Conservation (phyloP, 2,329 filamentous ascomycete species). For the Blumeriella jaapii region DNA sequence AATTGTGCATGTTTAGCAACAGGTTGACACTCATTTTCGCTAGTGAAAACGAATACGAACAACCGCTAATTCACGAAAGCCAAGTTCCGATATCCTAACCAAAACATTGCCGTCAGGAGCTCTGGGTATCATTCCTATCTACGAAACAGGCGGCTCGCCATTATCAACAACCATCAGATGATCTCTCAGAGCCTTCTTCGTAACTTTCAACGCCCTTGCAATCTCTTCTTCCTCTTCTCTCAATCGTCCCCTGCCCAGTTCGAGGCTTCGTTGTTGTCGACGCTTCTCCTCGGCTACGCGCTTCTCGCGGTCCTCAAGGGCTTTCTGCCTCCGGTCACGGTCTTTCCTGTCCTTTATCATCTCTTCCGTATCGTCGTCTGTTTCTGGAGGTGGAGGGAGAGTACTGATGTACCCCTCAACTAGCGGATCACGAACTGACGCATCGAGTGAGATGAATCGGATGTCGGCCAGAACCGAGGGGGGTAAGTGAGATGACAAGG, state of each 20-base stretch:
- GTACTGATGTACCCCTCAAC: slow-evolving; percentile 55
- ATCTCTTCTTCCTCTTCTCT: slow-evolving; percentile 58
- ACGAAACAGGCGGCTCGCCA: background rate
- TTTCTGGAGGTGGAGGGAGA: slow-evolving; percentile 46
- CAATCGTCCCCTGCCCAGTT: slow-evolving; percentile 47
- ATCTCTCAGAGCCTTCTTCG: slow-evolving; percentile 52
- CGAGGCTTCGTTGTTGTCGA: slow-evolving; percentile 45
- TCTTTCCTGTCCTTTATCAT: slow-evolving; percentile 40
- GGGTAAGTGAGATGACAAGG: slow-evolving; percentile 46
- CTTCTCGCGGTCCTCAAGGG: slow-evolving; percentile 52
- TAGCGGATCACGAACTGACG: slow-evolving; percentile 49
- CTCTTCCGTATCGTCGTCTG: slow-evolving; percentile 38
- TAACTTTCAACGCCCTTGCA: slow-evolving; percentile 56
- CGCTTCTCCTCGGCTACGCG: slow-evolving; percentile 52
- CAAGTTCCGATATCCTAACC: too few relatives aligned
- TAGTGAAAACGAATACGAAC: too few relatives aligned
- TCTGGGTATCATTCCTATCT: too few relatives aligned
- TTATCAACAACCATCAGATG: slow-evolving; percentile 35
- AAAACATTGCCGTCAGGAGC: too few relatives aligned
- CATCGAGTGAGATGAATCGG: slow-evolving; percentile 56
- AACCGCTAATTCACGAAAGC: too few relatives aligned
- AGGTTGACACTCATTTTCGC: too few relatives aligned
- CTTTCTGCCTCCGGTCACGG: slow-evolving; percentile 49
- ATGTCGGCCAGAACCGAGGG: slow-evolving; percentile 51
- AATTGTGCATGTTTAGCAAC: too few relatives aligned